Conservation (phyloP, 73 alveolate genomes). For the Uronychia setigera region DNA sequence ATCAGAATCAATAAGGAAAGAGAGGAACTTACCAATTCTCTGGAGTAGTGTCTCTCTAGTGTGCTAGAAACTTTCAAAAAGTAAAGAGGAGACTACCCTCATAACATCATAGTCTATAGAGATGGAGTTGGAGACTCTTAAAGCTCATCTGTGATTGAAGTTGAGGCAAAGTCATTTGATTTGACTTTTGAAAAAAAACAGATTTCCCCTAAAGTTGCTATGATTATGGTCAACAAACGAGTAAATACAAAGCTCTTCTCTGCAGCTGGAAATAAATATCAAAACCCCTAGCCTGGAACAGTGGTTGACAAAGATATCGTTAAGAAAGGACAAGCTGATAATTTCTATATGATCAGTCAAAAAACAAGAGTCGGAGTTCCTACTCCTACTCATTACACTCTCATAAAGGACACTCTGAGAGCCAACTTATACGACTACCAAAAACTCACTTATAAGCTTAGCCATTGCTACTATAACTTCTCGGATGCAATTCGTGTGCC, state of each 20-base stretch:
- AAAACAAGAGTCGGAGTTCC: constrained; percentile 78
- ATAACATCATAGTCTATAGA: constrained; percentile 76
- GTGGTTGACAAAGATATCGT: constrained; percentile 73
- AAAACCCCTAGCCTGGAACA: constrained; percentile 82
- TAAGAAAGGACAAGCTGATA: constrained; percentile 52
- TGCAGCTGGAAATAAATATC: constrained; percentile 46
- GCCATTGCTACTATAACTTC: constrained; percentile 86
- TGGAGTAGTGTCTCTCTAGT: constrained; percentile 11
- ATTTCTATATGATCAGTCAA: constrained; percentile 78
- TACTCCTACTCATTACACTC: constrained; percentile 86
- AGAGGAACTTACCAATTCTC: constrained; percentile 47
- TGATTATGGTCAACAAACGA: constrained; percentile 66
- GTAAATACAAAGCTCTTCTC: constrained; percentile 71
- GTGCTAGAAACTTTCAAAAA: constrained; percentile 16
- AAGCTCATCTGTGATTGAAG: constrained; percentile 49
- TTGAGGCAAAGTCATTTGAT: constrained; percentile 53
- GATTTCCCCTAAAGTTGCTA: constrained; percentile 54
- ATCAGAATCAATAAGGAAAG: constrained; percentile 35
- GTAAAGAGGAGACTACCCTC: constrained; percentile 49
- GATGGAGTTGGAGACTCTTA: constrained; percentile 67
- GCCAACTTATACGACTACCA: constrained; percentile 59
- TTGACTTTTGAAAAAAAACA: constrained; percentile 20
- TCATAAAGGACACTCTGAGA: constrained; percentile 67
- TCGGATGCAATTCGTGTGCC: constrained; percentile 89
- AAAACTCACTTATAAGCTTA: constrained; percentile 81